phyloP scores from a whole-genome alignment of 176 grass and related monocot genomes.

The Juncus effusus region DNA sequence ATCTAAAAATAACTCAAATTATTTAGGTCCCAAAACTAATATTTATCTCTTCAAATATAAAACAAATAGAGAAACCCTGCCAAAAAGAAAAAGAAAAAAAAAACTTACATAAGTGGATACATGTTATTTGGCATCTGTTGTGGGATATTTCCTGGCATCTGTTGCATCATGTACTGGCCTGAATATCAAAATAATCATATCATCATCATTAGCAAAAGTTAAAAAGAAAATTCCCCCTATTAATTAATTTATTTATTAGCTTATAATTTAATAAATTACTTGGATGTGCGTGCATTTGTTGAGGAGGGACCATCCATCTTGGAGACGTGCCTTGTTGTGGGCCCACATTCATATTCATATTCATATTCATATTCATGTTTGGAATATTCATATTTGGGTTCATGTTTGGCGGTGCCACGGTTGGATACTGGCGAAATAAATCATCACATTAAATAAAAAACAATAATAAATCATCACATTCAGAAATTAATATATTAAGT shows the following conservation, averaged over 20 bases:
- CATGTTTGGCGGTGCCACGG: conserved; percentile 36
- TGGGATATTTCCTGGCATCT: conserved; percentile 45
- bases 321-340: conserved; percentile 26
- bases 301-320: conserved; percentile 34
- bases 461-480: conserved; percentile 3
- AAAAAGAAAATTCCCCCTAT: neutral
- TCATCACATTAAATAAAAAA: conserved; percentile 25
- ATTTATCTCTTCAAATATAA: neutral
- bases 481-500: too few species aligned
- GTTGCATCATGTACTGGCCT: conserved; percentile 80
- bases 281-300: conserved; percentile 51
- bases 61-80: conserved; percentile 4
- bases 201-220: neutral
- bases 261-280: conserved; percentile 41
- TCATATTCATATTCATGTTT: conserved; percentile 25
- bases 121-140: conserved; percentile 54
- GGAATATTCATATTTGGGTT: conserved; percentile 36
- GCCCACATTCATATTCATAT: too few species aligned
- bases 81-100: neutral
- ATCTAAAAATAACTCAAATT: neutral
- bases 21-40: conserved; percentile 9
- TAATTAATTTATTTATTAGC: neutral
- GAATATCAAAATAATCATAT: conserved; percentile 27
- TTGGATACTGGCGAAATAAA: conserved; percentile 42
- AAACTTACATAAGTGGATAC: conserved; percentile 42